Evolutionary conservation across 139 green algal genomes (phyloP), one percentile per base, ranked within the genome.

Genomic region (Ettlia oleoabundans): DNA sequence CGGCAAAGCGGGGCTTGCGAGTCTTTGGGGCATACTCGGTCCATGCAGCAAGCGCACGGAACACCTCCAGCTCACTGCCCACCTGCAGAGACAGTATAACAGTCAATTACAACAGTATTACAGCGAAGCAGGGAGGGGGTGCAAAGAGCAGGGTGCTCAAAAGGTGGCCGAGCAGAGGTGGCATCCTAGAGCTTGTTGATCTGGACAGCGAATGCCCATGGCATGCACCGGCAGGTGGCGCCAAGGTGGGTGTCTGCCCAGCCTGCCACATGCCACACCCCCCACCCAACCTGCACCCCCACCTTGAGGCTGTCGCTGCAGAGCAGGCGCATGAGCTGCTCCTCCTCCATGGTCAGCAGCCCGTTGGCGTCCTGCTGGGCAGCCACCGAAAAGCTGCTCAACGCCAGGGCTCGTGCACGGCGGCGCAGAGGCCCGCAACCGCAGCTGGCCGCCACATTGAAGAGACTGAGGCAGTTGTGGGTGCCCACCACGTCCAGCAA

Each of bases 31-130:
- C 73, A 21, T 30, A 30, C 71, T 86, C 75, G 1, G 85, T 77
- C 85, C 85, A 89, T 24, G 64, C 66, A 0, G 58, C 55, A 58
- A 89, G 67, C 24, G 80, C 85, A 13, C 9, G 47, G n/a, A 89
- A 82, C 30, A 76, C 80, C 30, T 84, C 72, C 33, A 81, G 24
- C 74, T 89, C 85, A 35, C 47, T 70, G 30, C 28, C 62, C 35
- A 80, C 74, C 74, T 80, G 70, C 68, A 40, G n/a, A n/a, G n/a
- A n/a, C n/a, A n/a, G n/a, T n/a, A n/a, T n/a, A n/a, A n/a, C n/a
- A n/a, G n/a, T n/a, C n/a, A n/a, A n/a, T n/a, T n/a, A n/a, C n/a
- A n/a, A n/a, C n/a, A n/a, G n/a, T n/a, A n/a, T n/a, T n/a, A n/a
- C n/a, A n/a, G n/a, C n/a, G n/a, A n/a, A n/a, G n/a, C n/a, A n/a